Base-by-base conservation (phyloP, 257 asterid genomes). In the Solanum megistacrolobum region DNA sequence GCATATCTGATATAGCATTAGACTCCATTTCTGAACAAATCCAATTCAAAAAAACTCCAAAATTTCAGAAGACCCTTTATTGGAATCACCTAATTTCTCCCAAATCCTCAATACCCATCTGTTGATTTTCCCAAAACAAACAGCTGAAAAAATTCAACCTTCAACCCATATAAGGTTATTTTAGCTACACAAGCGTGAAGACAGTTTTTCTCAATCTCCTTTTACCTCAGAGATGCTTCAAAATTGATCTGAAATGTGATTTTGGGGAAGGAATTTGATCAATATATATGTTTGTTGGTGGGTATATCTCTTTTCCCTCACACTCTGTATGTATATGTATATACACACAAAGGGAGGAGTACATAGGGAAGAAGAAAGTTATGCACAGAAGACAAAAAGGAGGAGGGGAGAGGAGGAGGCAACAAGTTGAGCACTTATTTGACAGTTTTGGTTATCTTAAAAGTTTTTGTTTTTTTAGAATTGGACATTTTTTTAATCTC, bases 11-110 rank as follows among this genome's bases (percentile, higher is more conserved):
- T 58, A 58, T 58, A 58, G 4, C 25, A 58, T 92, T 87, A 85
- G 89, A 88, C 83, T 93, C 96, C 98, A 93, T 94, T 88, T 90
- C 69, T 83, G 21, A 43, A 76, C 34, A 23, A 75, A 23, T 29
- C 32, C 34, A 75, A 75, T 41, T 39, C 0, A 79, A 43, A 13
- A 43, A 43, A 12, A 0, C 12, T 6, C 38, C 65, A 79, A 43
- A 25, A 14, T 25, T 82, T 55, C 34, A 52, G 6, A 73, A 39
- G 12, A 73, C 81, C 29, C 29, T 73, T 75, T 21, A 23, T 36
- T 2, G 32, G 31, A 36, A 36, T 75, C 20, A 5, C 31, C 52
- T 21, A 27, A 75, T 75, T 75, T 75, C 32, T 75, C 20, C 13
- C 32, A 23, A 21, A 75, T 75, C 31, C 20, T 5, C 1, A 23